phyloP scores from a whole-genome alignment of 2,329 filamentous ascomycete genomes.

The Fusarium caatingaense region DNA sequence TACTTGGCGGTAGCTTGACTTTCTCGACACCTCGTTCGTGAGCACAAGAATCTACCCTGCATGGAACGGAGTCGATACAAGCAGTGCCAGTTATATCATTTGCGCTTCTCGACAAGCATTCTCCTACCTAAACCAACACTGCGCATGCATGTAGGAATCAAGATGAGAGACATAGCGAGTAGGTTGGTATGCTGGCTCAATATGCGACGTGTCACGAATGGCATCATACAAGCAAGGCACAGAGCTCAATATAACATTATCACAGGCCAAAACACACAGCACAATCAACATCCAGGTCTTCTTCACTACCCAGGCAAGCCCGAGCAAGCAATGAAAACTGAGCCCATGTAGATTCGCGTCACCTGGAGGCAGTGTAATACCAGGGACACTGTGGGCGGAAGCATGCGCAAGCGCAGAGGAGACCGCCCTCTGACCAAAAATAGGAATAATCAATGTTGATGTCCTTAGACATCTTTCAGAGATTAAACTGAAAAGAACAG shows the following conservation, averaged over 20 bases:
- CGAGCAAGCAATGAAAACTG: slow-evolving; percentile 55
- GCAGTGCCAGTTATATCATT: neutral
- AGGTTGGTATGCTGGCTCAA: no score
- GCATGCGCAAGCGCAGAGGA: slow-evolving; percentile 58
- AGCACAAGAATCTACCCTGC: slow-evolving; percentile 62
- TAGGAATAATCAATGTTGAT: slow-evolving; percentile 83
- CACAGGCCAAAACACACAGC: neutral
- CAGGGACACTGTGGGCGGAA: slow-evolving; percentile 57
- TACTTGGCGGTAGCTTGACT: neutral
- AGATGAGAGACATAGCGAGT: neutral
- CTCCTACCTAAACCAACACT: neutral
- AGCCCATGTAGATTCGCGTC: slow-evolving; percentile 53
- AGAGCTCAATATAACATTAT: neutral
- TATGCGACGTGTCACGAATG: neutral
- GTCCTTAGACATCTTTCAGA: slow-evolving; percentile 84
- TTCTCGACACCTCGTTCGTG: neutral
- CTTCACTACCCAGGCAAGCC: slow-evolving; percentile 55
- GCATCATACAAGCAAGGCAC: neutral
- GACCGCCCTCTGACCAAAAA: slow-evolving; percentile 57
- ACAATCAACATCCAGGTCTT: slow-evolving; percentile 43
- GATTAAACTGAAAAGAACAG: slow-evolving; percentile 98
- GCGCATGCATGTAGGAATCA: neutral
- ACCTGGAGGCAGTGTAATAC: slow-evolving; percentile 47
- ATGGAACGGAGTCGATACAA: slow-evolving; percentile 48
- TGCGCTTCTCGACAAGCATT: neutral